Conservation (phyloP, 768 basidiomycete species). For the Boletus sp. region DNA sequence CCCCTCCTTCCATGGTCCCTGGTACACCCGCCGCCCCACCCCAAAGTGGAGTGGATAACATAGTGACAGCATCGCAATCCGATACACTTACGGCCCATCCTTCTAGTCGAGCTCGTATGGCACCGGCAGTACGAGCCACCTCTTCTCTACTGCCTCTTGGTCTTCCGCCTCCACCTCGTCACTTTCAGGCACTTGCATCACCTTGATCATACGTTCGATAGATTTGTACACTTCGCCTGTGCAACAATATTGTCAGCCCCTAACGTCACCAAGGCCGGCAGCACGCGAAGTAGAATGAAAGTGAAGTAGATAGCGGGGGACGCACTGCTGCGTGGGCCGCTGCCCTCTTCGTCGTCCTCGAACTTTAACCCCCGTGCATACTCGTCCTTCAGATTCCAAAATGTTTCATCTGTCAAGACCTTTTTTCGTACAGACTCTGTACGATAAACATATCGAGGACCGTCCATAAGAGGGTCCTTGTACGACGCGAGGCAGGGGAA, state of each 20-base stretch:
- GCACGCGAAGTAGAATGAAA: no score
- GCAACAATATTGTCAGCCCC: neutral
- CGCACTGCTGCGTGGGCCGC: conserved; percentile 12
- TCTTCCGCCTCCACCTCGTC: neutral
- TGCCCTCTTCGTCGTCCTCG: conserved; percentile 11
- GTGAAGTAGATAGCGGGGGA: neutral
- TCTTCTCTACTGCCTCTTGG: neutral
- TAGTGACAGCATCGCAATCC: conserved; percentile 10
- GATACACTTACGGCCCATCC: neutral
- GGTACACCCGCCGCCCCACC: conserved; percentile 7
- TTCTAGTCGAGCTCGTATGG: conserved; percentile 15
- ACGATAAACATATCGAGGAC: no score
- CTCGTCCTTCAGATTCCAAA: conserved; percentile 18
- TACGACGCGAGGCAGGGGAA: neutral
- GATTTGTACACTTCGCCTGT: conserved; percentile 26
- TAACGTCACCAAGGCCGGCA: no score
- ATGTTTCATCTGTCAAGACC: conserved; percentile 10
- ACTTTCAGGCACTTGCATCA: conserved; percentile 13
- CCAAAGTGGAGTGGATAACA: conserved; percentile 15
- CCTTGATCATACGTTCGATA: conserved; percentile 21
- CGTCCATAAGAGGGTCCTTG: neutral
- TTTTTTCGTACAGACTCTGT: conserved; percentile 18
- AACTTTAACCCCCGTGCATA: conserved; percentile 21
- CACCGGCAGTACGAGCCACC: conserved; percentile 9
- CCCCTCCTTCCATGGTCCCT: conserved; percentile 16